Percentiles rank a stretch among this genome's conserved stretches.
Evolutionary conservation across 2,329 filamentous ascomycete genomes (phyloP).

Genomic region (Pseudogymnoascus sp.): DNA sequence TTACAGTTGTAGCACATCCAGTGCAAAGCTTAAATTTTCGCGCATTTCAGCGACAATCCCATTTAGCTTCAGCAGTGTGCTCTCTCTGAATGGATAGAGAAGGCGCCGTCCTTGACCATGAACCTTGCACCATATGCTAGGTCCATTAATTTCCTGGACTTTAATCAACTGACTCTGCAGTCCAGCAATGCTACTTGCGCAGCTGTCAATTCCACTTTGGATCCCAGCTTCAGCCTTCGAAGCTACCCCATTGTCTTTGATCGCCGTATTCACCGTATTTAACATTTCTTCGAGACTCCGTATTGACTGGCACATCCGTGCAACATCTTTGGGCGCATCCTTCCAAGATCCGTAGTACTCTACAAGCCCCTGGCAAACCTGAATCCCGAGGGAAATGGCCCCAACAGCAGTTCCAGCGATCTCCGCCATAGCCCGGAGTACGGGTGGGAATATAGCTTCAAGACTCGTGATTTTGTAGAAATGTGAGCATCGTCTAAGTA

Average conservation of each 20-base stretch:
- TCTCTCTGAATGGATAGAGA: constrained; percentile 15
- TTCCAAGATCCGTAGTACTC: constrained; percentile 5
- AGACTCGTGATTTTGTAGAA: background rate
- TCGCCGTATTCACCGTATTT: background rate
- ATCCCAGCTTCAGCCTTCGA: background rate
- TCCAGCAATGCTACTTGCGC: background rate
- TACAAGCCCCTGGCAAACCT: background rate
- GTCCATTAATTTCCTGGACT: background rate
- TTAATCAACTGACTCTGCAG: background rate
- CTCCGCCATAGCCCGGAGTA: background rate
- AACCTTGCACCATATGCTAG: constrained; percentile 6
- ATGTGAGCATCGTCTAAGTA: background rate
- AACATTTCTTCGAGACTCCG: background rate
- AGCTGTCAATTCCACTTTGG: background rate
- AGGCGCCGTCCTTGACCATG: constrained; percentile 11
- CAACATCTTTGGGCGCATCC: background rate
- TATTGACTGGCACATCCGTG: background rate
- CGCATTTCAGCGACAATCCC: constrained; percentile 11
- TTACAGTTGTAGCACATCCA: constrained; percentile 13
- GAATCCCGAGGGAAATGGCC: background rate
- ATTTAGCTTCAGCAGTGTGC: constrained; percentile 14
- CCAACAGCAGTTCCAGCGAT: background rate
- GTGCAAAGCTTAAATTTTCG: constrained; percentile 9
- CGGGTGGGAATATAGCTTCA: background rate
- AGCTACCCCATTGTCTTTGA: background rate